Base-by-base conservation (phyloP, 2,329 filamentous ascomycete species). In the Scedosporium minutisporum region DNA sequence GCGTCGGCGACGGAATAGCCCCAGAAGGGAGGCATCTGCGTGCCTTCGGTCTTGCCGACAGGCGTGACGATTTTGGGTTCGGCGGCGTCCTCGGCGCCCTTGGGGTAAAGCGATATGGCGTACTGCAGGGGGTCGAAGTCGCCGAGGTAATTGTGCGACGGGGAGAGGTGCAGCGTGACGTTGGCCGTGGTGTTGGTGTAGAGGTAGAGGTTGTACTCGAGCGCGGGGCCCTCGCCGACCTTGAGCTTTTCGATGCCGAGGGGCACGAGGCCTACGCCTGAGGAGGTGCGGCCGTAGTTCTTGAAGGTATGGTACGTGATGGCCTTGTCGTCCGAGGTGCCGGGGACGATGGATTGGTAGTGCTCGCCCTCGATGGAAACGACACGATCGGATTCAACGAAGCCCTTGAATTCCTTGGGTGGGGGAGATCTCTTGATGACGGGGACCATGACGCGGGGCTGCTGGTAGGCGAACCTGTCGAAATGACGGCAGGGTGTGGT, bases 131-230 rank as follows among this genome's bases (percentile, higher is more conserved):
- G 80, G 9, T 74, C 74, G 6, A 71, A 66, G 46, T 81, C 76
- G 27, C 80, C 81, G 3, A 82, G 74, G 67, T 82, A 82, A 68
- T 85, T 85, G 53, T 79, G 76, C 0, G 74, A 76, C 0, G 82
- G 81, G 7, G 80, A 82, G 64, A 86, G 74, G 69, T 78, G 79
- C 2, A 85, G 74, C 0, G 70, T 79, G 1, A 78, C 71, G 66
- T 77, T 78, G 55, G 71, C 71, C 16, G 74, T 74, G 4, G 77
- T 70, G 63, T 78, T 77, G 53, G 80, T 82, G 74, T 86, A 88
- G 12, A 85, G 76, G 71, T 85, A 88, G 63, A 88, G 68, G 61
- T 82, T 76, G 69, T 87, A 89, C 65, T 84, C 80, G 7, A 88
- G 76, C 4, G 78, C 79, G 0, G 85, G 84, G 0, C 77, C 81